Conservation (phyloP, 305 asterid genomes). For the Fraxinus sp. region DNA sequence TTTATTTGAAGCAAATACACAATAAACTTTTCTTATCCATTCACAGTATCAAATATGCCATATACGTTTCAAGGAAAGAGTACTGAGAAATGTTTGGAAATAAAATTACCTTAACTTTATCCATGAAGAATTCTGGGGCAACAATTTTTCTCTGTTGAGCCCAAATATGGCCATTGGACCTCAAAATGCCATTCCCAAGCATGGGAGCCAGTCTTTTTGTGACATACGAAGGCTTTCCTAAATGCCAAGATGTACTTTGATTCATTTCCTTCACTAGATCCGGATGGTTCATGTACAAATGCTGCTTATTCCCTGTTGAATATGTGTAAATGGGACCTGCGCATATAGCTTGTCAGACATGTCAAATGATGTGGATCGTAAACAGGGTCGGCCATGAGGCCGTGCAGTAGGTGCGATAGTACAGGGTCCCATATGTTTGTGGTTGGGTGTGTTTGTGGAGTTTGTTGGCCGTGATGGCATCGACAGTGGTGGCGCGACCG, state of each 20-base stretch:
- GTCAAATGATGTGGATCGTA: background rate
- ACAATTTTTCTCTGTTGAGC: constrained; percentile 73
- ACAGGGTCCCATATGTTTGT: background rate
- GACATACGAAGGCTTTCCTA: constrained; percentile 77
- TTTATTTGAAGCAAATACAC: background rate
- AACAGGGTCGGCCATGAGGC: background rate
- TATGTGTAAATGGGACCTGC: constrained; percentile 70
- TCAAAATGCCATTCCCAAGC: constrained; percentile 84
- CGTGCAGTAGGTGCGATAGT: background rate
- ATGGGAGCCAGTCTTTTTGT: constrained; percentile 77
- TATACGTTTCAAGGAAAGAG: background rate
- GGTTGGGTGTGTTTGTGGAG: background rate
- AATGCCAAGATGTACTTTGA: constrained; percentile 38
- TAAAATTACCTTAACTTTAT: constrained; percentile 70
- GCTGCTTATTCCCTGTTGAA: constrained; percentile 72
- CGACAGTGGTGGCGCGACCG: background rate
- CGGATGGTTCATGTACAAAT: constrained; percentile 68
- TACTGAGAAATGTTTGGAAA: background rate
- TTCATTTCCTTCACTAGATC: constrained; percentile 77
- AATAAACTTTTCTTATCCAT: background rate
- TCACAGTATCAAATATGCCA: background rate
- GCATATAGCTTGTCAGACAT: background rate
- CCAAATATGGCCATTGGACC: constrained; percentile 78
- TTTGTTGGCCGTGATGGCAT: background rate
- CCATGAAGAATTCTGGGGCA: constrained; percentile 77